These are phyloP conservation scores for Mycena venus DNA, from an alignment of 768 basidiomycete species.

Conservation along the genomic window DNA sequence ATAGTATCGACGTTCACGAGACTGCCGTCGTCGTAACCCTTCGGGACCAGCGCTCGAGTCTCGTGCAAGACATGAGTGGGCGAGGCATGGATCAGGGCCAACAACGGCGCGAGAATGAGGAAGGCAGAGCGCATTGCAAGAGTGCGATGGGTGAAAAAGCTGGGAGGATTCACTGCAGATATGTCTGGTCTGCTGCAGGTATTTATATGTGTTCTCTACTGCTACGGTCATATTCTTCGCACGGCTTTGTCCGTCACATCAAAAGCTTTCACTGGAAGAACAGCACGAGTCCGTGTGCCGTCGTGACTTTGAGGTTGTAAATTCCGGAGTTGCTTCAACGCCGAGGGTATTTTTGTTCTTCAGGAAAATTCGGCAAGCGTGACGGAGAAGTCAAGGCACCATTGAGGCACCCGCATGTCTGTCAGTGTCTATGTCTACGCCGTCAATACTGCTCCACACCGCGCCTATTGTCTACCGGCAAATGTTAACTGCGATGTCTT, in stretches of 20 bases:
- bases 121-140: constrained; percentile 11
- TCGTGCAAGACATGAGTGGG: constrained; percentile 7
- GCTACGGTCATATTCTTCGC: not conserved
- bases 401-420: not conserved
- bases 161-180: constrained; percentile 1
- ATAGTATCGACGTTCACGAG: not conserved
- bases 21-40: constrained; percentile 8
- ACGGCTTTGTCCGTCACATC: not conserved
- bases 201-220: constrained; percentile 2
- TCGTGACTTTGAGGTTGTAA: not conserved
- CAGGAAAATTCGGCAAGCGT: not conserved
- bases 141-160: not conserved
- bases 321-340: not conserved
- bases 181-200: constrained; percentile 2
- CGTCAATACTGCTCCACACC: constrained; percentile 4
- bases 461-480: not conserved
- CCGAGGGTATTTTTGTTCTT: not conserved
- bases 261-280: not conserved
- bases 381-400: constrained; percentile 1
- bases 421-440: not conserved
- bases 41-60: constrained; percentile 7
- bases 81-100: constrained; percentile 1
- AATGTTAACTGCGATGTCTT: not conserved
- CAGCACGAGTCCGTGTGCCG: not conserved
- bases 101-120: constrained; percentile 4